These are phyloP conservation scores for Oryza brachyantha DNA, from an alignment of 176 grass and related monocot genomes.

Conservation along the genomic window DNA sequence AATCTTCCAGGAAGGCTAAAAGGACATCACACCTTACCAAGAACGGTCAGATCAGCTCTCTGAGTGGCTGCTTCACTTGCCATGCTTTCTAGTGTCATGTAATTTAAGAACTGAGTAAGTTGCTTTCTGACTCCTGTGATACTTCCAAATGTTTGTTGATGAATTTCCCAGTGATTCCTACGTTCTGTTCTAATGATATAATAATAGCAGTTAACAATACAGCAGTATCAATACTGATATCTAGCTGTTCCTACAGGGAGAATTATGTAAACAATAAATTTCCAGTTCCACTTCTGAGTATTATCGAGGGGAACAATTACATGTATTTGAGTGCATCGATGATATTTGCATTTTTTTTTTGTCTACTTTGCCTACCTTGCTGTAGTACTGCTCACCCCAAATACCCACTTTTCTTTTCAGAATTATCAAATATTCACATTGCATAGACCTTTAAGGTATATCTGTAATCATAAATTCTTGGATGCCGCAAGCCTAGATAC, in stretches of 20 bases:
- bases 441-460: neutral
- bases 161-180: constrained; percentile 2
- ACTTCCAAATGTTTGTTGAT: neutral
- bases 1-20: constrained; percentile 41
- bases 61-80: constrained; percentile 92
- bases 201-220: neutral
- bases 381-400: neutral
- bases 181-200: neutral
- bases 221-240: neutral
- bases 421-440: neutral
- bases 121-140: neutral
- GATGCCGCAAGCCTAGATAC: neutral
- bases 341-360: neutral
- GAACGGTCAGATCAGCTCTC: constrained; percentile 69
- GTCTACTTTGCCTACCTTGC: neutral
- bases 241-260: neutral
- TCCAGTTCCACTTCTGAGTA: neutral
- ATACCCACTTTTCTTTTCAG: neutral
- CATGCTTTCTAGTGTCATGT: constrained; percentile 67
- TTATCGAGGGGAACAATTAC: neutral
- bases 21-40: constrained; percentile 42
- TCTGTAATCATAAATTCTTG: neutral
- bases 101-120: constrained; percentile 29
- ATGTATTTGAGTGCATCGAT: neutral
- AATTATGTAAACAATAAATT: constrained; percentile 1